Evolutionary conservation across 306 rosid genomes (phyloP).

Genomic region (Cicer yamashitae): DNA sequence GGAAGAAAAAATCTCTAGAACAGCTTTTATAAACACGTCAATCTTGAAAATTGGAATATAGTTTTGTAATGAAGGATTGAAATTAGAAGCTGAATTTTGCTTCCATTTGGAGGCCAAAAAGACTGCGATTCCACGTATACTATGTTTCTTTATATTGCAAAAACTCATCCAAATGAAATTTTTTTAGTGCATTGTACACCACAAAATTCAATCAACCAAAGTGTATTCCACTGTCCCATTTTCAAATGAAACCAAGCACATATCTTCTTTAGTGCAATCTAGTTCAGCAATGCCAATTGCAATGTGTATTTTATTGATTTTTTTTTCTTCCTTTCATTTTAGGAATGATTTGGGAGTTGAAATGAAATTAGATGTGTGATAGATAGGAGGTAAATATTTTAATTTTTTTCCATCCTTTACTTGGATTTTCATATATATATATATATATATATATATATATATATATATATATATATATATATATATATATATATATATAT

Average conservation of each 20-base stretch:
- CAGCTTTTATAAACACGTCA: neutral
- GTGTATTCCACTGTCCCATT: constrained; percentile 23
- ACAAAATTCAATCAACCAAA: constrained; percentile 21
- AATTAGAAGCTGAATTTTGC: constrained; percentile 10
- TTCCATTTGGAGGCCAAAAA: constrained; percentile 43
- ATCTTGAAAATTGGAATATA: neutral
- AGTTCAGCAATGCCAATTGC: neutral
- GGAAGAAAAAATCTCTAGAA: neutral
- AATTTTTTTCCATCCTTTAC: too few species aligned
- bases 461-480: neutral
- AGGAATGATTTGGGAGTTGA: neutral
- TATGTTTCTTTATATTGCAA: constrained; percentile 32
- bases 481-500: too few species aligned
- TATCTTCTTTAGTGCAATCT: constrained; percentile 17
- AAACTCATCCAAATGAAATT: constrained; percentile 2
- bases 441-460: neutral
- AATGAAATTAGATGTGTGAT: neutral
- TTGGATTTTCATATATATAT: too few species aligned
- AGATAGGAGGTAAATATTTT: too few species aligned
- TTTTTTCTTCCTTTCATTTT: neutral
- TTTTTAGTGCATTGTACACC: constrained; percentile 4
- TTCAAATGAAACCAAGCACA: constrained; percentile 33
- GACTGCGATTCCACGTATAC: constrained; percentile 3
- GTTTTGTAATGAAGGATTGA: constrained; percentile 18
- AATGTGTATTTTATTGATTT: neutral